Evolutionary conservation across 2,329 filamentous ascomycete genomes (phyloP), one percentile per base, ranked within the genome.

Genomic region (Coniochaeta sp.): DNA sequence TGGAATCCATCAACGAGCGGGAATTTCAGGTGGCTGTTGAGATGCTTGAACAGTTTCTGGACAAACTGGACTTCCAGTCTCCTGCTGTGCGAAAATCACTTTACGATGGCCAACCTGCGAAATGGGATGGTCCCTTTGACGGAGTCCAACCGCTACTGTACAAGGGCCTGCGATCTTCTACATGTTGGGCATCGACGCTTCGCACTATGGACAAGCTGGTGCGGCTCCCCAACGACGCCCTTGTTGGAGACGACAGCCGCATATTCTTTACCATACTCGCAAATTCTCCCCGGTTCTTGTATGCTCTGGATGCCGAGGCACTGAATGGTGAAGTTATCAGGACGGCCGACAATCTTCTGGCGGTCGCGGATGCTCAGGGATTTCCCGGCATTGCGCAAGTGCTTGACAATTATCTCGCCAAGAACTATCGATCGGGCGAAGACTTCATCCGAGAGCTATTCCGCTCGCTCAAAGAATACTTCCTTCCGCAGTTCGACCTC

Each of bases 1-100:
- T 99, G 22, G 93, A 98, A 69, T 98, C 95, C 0, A 96, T 98
- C 69, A 96, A 98, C 65, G 96, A 99, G 74, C 85, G 89, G 24
- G 95, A 99, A 69, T 99, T 96, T 64, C 83, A 95, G 63, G 95
- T 97, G 71, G 92, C 90, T 24, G 79, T 97, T 14, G 88, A 90
- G 58, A 97, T 99, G 90, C 81, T 99, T 10, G 90, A 96, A 61
- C 89, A 90, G 68, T 86, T 96, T 38, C 76, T 99, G 24, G 84
- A 86, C 65, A 96, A 95, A 71, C 79, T 98, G 24, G 90, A 99
- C 71, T 82, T 99, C 52, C 82, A 83, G 54, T 86, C 89, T 62
- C 80, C 86, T 0, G 81, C 77, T 38, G 85, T 96, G 3, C 81
- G 93, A 42, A 80, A 83, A 24, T 77, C 89, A 54, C 81, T 99